A percentile compares a stretch with the other conserved stretches of the same genome.
Conservation (phyloP, 2,329 filamentous ascomycete species). For the Colletotrichum costaricense region DNA sequence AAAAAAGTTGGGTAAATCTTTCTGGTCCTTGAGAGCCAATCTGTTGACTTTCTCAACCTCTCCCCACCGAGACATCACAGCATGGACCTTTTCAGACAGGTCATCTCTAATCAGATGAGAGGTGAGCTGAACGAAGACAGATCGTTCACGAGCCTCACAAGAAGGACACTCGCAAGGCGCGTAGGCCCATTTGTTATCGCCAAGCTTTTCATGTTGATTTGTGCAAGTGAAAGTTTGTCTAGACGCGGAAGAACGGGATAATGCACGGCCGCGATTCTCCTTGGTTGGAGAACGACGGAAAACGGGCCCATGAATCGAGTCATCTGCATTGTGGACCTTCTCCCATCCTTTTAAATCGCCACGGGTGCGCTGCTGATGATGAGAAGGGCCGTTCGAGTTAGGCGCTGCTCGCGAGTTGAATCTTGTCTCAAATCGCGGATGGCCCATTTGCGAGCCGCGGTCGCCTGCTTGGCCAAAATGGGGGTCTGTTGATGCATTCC, state of each 20-base stretch:
- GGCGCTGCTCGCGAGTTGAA: background rate
- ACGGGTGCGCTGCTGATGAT: background rate
- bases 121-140: background rate
- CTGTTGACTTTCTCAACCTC: background rate
- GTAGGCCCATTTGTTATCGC: conserved; percentile 35
- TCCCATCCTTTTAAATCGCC: conserved; percentile 15
- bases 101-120: background rate
- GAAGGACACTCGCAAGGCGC: conserved; percentile 43
- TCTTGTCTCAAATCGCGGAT: background rate
- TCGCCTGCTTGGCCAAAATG: background rate
- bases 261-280: background rate
- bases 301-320: conserved; percentile 24
- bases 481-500: background rate
- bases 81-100: background rate
- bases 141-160: conserved; percentile 44
- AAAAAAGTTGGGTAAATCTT: background rate
- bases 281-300: conserved; percentile 24
- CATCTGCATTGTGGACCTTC: conserved; percentile 4
- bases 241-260: background rate
- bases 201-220: background rate
- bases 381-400: background rate
- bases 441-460: background rate
- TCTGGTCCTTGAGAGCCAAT: background rate
- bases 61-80: conserved; percentile 12
- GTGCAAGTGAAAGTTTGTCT: background rate